Percentiles rank a stretch among this genome's conserved stretches.
These are phyloP conservation scores for Penicillium sp. DNA, from an alignment of 2,329 filamentous ascomycete genomes.

Conservation along the genomic window DNA sequence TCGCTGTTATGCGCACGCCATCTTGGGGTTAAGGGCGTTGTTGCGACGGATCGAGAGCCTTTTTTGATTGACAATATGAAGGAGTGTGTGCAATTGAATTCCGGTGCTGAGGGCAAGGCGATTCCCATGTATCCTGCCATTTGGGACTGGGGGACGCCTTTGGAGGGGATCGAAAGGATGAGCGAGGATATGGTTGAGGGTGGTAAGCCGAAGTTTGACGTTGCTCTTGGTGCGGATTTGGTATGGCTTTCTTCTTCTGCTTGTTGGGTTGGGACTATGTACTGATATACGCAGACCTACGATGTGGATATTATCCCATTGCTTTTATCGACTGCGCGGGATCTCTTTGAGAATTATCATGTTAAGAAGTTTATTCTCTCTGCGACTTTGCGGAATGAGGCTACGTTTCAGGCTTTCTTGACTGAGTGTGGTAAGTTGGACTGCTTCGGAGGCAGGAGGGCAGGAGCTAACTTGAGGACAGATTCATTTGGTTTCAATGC, in stretches of 20 bases:
- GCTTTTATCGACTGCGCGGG: conserved; percentile 55
- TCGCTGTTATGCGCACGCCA: conserved; percentile 63
- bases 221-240: conserved; percentile 45
- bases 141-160: conserved; percentile 45
- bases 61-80: conserved; percentile 42
- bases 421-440: conserved; percentile 56
- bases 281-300: conserved; percentile 53
- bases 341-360: conserved; percentile 57
- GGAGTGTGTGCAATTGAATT: conserved; percentile 38
- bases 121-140: conserved; percentile 31
- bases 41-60: conserved; percentile 63
- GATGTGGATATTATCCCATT: conserved; percentile 59
- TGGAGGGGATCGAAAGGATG: conserved; percentile 17
- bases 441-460: not conserved
- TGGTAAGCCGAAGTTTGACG: conserved; percentile 30
- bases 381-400: conserved; percentile 61
- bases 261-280: not conserved
- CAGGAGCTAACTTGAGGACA: conserved; percentile 8
- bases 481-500: conserved; percentile 37
- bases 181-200: not conserved
- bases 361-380: conserved; percentile 58
- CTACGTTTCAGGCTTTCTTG: conserved; percentile 61
- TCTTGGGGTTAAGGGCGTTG: conserved; percentile 54
- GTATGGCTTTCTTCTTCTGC: conserved; percentile 23
- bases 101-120: conserved; percentile 11